A percentile compares a stretch with the other conserved stretches of the same genome.
phyloP scores from a whole-genome alignment of 108 stramenopile species.

The Stephanodiscus triporus region DNA sequence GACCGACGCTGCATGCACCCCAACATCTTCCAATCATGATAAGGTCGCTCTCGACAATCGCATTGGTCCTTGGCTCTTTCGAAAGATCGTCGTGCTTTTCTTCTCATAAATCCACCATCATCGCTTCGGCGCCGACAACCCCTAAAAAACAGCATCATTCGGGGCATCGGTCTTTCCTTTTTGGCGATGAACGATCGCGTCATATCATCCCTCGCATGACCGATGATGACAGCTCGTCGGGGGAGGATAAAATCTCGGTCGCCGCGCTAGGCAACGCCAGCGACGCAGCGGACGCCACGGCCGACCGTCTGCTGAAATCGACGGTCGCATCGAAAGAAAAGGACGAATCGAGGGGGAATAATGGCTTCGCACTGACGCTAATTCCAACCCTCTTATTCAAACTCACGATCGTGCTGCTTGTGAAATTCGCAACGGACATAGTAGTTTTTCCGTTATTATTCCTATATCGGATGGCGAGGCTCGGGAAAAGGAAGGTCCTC shows the following conservation, averaged over 20 bases:
- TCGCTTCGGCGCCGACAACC: not conserved
- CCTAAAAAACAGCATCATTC: not conserved
- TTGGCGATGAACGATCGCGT: not conserved
- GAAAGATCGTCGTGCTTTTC: not conserved
- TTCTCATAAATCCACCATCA: not conserved
- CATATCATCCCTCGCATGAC: not conserved
- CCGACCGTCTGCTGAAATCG: too few species aligned
- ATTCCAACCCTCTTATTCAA: conserved; percentile 52
- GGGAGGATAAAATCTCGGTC: not conserved
- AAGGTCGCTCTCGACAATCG: not conserved
- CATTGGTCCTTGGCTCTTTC: not conserved
- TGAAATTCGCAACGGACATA: conserved; percentile 73
- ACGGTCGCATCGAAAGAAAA: too few species aligned
- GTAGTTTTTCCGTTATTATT: conserved; percentile 66
- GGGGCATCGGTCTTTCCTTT: too few species aligned
- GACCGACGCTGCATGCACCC: too few species aligned
- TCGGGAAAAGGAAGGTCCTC: conserved; percentile 52
- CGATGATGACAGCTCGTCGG: not conserved
- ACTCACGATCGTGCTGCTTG: conserved; percentile 63
- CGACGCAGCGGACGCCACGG: not conserved
- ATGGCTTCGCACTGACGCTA: conserved; percentile 11
- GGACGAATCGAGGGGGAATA: too few species aligned
- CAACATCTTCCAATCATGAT: not conserved
- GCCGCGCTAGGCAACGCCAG: not conserved
- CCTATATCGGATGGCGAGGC: conserved; percentile 55